Conservation (phyloP, 2,329 filamentous ascomycete genomes). For the Lanzia echinophila region DNA sequence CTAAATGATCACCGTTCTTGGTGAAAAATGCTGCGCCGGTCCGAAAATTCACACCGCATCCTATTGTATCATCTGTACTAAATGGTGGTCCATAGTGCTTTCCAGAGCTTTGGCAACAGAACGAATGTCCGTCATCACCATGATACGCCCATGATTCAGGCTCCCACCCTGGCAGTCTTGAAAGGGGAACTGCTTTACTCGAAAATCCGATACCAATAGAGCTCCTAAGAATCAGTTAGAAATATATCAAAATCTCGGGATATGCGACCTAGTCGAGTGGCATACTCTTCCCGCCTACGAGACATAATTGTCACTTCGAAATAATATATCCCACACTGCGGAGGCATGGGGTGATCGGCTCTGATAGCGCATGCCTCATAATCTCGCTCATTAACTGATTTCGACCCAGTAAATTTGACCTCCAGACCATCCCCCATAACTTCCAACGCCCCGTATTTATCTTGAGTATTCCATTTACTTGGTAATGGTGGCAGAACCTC, state of each 20-base stretch:
- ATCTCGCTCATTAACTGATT: slow-evolving; percentile 44
- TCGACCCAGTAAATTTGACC: slow-evolving; percentile 51
- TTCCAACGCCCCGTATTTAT: slow-evolving; percentile 69
- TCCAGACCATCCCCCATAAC: slow-evolving; percentile 67
- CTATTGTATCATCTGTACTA: slow-evolving; percentile 51
- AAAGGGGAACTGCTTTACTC: slow-evolving; percentile 44
- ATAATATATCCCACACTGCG: slow-evolving; percentile 90
- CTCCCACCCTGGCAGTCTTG: slow-evolving; percentile 60
- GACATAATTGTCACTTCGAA: slow-evolving; percentile 67
- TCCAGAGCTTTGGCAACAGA: slow-evolving; percentile 49
- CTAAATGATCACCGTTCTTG: slow-evolving; percentile 53
- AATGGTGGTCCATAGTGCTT: slow-evolving; percentile 52
- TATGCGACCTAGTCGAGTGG: slow-evolving; percentile 5
- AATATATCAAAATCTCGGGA: background rate
- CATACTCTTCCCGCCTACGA: slow-evolving; percentile 61
- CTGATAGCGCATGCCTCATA: slow-evolving; percentile 78
- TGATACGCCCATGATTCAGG: slow-evolving; percentile 63
- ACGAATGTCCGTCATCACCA: slow-evolving; percentile 59
- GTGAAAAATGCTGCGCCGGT: slow-evolving; percentile 62
- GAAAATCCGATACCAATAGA: slow-evolving; percentile 59
- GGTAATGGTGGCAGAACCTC: slow-evolving; percentile 65
- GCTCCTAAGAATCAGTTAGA: slow-evolving; percentile 36
- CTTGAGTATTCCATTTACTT: slow-evolving; percentile 71
- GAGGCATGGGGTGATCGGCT: slow-evolving; percentile 79
- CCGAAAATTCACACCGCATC: slow-evolving; percentile 60